Percentiles rank a stretch among this genome's conserved stretches.
These are phyloP conservation scores for Entophlyctis luteolus DNA, from an alignment of 192 early-diverging fungal genomes.

Conservation along the genomic window DNA sequence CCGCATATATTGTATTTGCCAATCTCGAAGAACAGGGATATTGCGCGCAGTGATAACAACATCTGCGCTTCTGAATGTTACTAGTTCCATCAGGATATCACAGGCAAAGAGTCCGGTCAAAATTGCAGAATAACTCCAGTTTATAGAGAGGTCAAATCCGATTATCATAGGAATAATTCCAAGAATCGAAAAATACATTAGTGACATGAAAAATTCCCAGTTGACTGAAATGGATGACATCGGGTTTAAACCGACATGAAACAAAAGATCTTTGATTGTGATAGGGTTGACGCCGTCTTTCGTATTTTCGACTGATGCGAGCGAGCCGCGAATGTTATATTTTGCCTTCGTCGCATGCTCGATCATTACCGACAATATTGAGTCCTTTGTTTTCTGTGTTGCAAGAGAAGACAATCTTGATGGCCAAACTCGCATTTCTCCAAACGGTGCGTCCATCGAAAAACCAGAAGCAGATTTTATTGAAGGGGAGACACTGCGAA, in stretches of 20 bases:
- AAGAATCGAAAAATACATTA: too few relatives aligned
- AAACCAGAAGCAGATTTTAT: too few relatives aligned
- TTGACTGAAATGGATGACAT: conserved; percentile 15
- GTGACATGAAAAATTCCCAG: conserved; percentile 34
- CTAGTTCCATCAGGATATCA: conserved; percentile 7
- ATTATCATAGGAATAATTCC: conserved; percentile 16
- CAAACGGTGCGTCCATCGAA: too few relatives aligned
- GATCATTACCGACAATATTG: not conserved
- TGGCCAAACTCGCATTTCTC: too few relatives aligned
- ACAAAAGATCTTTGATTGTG: too few relatives aligned
- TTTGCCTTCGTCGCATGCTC: not conserved
- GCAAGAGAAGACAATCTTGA: too few relatives aligned
- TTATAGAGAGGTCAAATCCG: not conserved
- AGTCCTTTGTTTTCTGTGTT: too few relatives aligned
- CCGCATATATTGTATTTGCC: conserved; percentile 8
- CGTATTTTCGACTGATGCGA: not conserved
- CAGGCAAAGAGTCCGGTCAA: conserved; percentile 7
- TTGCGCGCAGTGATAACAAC: conserved; percentile 1
- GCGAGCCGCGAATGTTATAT: conserved; percentile 9
- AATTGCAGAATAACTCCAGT: not conserved
- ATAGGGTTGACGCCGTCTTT: too few relatives aligned
- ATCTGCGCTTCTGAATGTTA: conserved; percentile 4
- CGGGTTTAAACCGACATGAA: conserved; percentile 15
- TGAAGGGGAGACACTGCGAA: too few relatives aligned
- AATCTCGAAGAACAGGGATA: conserved; percentile 12